Percentiles rank a stretch among this genome's conserved stretches.
Conservation (phyloP, 2,329 filamentous ascomycete species). For the Botryotinia convoluta region DNA sequence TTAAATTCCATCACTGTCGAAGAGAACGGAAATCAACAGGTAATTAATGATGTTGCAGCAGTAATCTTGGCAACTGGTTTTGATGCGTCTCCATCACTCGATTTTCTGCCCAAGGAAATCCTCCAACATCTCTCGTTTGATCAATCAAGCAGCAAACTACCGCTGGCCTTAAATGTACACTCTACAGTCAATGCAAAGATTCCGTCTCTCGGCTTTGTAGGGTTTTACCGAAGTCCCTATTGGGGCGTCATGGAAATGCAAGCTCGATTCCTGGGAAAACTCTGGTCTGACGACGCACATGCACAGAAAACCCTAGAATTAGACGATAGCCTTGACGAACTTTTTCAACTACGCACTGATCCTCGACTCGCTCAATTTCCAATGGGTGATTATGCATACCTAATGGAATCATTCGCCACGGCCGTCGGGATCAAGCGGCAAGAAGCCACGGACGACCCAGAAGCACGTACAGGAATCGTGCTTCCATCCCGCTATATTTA, state of each 20-base stretch:
- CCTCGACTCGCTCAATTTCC: conserved; percentile 65
- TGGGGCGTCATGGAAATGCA: conserved; percentile 91
- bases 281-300: conserved; percentile 49
- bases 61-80: conserved; percentile 77
- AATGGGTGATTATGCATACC: conserved; percentile 76
- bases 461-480: conserved; percentile 43
- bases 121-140: conserved; percentile 58
- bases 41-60: conserved; percentile 57
- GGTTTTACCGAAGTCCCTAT: conserved; percentile 80
- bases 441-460: conserved; percentile 37
- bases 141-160: conserved; percentile 46
- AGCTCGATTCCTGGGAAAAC: conserved; percentile 61
- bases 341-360: conserved; percentile 34
- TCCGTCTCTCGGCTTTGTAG: conserved; percentile 71
- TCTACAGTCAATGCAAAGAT: conserved; percentile 60
- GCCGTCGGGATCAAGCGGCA: conserved; percentile 52
- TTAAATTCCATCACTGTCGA: conserved; percentile 34
- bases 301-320: conserved; percentile 31
- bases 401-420: conserved; percentile 68
- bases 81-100: conserved; percentile 59
- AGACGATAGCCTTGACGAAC: conserved; percentile 32
- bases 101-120: conserved; percentile 59
- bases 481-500: conserved; percentile 47
- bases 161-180: conserved; percentile 66
- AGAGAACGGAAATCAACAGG: conserved; percentile 30